Evolutionary conservation across 2,329 filamentous ascomycete species (phyloP).

Genomic region (Zopfia rhizophila): DNA sequence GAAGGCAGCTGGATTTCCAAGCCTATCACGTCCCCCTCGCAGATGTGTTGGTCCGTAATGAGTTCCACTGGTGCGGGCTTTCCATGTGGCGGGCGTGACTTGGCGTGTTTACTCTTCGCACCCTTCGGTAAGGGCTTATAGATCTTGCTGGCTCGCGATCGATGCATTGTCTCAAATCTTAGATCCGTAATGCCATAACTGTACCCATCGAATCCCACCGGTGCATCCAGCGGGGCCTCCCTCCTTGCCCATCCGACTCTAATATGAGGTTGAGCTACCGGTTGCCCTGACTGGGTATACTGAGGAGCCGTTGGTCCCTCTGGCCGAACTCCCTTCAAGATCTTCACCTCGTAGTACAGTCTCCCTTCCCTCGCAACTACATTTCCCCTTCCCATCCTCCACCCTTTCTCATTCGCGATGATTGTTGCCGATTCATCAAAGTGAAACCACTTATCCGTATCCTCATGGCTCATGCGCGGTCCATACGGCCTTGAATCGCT

Average conservation of each 20-base stretch:
- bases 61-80: constrained; percentile 49
- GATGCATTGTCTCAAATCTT: constrained; percentile 89
- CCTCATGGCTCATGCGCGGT: constrained; percentile 90
- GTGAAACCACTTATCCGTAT: constrained; percentile 85
- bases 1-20: constrained; percentile 92
- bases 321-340: constrained; percentile 77
- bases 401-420: constrained; percentile 91
- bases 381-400: constrained; percentile 90
- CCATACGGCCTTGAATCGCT: constrained; percentile 87
- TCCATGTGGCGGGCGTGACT: constrained; percentile 48
- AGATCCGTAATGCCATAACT: constrained; percentile 94
- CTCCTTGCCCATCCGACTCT: constrained; percentile 87
- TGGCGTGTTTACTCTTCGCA: constrained; percentile 52
- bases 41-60: constrained; percentile 77
- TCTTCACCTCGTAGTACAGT: constrained; percentile 94
- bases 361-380: constrained; percentile 88
- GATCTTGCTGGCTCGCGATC: constrained; percentile 92
- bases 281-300: constrained; percentile 46
- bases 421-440: constrained; percentile 79
- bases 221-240: constrained; percentile 83
- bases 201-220: constrained; percentile 89
- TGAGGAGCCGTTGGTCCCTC: constrained; percentile 52
- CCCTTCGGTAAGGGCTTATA: constrained; percentile 58
- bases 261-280: constrained; percentile 68
- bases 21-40: constrained; percentile 92